phyloP scores from a whole-genome alignment of 2,329 filamentous ascomycete genomes.

The Fusarium sp. region DNA sequence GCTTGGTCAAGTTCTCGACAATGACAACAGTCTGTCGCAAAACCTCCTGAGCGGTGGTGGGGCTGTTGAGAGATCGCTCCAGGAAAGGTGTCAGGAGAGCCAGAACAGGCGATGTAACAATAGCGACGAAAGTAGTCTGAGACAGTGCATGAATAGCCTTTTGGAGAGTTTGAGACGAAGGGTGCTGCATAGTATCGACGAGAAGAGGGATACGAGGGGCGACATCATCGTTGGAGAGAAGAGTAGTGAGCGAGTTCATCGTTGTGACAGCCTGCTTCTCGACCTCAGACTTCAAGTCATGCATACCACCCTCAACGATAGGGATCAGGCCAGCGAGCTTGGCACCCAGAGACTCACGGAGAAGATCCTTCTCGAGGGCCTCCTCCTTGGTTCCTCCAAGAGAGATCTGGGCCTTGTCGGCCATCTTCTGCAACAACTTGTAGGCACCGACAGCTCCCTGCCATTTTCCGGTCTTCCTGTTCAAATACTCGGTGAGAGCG shows the following conservation, averaged over 20 bases:
- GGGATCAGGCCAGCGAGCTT: constrained; percentile 89
- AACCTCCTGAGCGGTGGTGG: constrained; percentile 91
- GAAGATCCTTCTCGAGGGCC: constrained; percentile 86
- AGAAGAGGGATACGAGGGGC: constrained; percentile 90
- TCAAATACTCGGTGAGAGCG: constrained; percentile 77
- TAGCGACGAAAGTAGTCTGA: constrained; percentile 97
- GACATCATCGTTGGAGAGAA: constrained; percentile 97
- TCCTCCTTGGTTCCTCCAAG: constrained; percentile 83
- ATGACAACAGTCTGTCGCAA: constrained; percentile 96
- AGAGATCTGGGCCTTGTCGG: constrained; percentile 90
- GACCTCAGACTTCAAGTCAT: constrained; percentile 91
- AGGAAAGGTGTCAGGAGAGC: constrained; percentile 94
- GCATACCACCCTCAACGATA: constrained; percentile 91
- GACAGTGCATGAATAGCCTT: constrained; percentile 97
- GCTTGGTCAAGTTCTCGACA: constrained; percentile 96
- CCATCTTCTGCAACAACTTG: constrained; percentile 89
- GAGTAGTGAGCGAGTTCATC: constrained; percentile 88
- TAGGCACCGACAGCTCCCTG: constrained; percentile 92
- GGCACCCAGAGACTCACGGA: constrained; percentile 90
- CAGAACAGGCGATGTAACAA: constrained; percentile 94
- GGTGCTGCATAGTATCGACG: constrained; percentile 94
- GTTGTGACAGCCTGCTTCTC: constrained; percentile 90
- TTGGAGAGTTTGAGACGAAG: constrained; percentile 85
- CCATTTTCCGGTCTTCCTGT: constrained; percentile 92
- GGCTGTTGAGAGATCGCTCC: constrained; percentile 92